These are phyloP conservation scores for Tremella yokohamensis DNA, from an alignment of 768 basidiomycete genomes.

Conservation along the genomic window DNA sequence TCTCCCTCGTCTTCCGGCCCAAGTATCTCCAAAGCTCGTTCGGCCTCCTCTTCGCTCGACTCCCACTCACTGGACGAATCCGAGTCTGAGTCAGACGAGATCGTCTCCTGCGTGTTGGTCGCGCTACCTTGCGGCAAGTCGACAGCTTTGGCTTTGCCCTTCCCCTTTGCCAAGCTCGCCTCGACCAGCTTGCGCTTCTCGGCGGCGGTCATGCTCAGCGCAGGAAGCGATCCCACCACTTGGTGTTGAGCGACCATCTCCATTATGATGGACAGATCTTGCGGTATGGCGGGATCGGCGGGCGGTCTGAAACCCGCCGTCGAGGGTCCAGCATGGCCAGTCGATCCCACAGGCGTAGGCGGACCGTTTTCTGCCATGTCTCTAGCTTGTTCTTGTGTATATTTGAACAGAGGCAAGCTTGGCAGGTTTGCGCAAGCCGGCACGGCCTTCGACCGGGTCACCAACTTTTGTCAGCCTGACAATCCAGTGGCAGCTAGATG, in stretches of 20 bases:
- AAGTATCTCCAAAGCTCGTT: slow-evolving; percentile 20
- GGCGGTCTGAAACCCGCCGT: slow-evolving; percentile 1
- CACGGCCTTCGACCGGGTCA: background rate
- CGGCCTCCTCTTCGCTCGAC: slow-evolving; percentile 23
- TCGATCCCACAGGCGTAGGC: background rate
- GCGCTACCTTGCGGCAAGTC: background rate
- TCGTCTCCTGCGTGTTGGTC: slow-evolving; percentile 2
- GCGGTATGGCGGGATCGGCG: slow-evolving; percentile 36
- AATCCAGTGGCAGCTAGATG: background rate
- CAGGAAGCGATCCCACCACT: slow-evolving; percentile 35
- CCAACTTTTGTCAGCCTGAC: background rate
- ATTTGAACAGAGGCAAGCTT: background rate
- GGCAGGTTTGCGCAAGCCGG: background rate
- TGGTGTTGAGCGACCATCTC: slow-evolving; percentile 41
- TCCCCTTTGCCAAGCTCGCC: slow-evolving; percentile 27
- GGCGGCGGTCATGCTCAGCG: slow-evolving; percentile 27
- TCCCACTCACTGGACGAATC: slow-evolving; percentile 16
- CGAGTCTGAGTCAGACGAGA: background rate
- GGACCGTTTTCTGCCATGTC: background rate
- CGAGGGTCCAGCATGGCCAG: background rate
- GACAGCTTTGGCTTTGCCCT: slow-evolving; percentile 15
- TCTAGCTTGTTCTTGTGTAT: background rate
- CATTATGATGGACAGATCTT: slow-evolving; percentile 47
- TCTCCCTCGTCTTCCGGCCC: slow-evolving; percentile 7
- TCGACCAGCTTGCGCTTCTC: slow-evolving; percentile 41